These are phyloP conservation scores for Parietaria judaica DNA, from an alignment of 306 rosid species.

Conservation along the genomic window DNA sequence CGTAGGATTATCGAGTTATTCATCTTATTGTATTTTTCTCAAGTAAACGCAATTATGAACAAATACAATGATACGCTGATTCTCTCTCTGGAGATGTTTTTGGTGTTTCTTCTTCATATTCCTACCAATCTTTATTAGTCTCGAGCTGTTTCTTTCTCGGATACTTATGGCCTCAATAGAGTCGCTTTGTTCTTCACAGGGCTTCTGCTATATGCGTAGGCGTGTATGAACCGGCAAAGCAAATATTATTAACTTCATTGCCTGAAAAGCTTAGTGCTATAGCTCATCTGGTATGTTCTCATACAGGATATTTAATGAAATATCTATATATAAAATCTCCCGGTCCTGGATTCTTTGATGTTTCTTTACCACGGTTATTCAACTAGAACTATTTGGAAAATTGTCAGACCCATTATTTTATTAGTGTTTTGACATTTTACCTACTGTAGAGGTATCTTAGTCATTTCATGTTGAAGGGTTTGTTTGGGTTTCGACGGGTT, in stretches of 20 bases:
- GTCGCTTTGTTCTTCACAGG: conserved; percentile 29
- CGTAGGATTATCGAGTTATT: too few species aligned
- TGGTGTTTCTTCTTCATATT: background rate
- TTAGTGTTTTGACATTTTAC: too few species aligned
- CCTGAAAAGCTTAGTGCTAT: conserved; percentile 82
- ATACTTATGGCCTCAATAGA: conserved; percentile 4
- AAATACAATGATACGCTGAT: too few species aligned
- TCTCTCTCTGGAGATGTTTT: background rate
- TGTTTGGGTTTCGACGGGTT: too few species aligned
- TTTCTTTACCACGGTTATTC: too few species aligned
- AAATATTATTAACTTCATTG: conserved; percentile 60
- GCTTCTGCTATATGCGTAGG: conserved; percentile 95
- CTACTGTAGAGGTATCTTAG: too few species aligned
- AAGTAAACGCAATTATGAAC: too few species aligned
- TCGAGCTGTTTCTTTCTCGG: conserved; percentile 12
- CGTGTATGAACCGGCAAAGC: conserved; percentile 87
- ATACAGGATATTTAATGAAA: background rate
- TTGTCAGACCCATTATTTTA: too few species aligned
- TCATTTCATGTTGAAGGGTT: too few species aligned
- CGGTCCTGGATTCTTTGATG: background rate
- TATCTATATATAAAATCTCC: too few species aligned
- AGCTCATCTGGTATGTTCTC: conserved; percentile 71
- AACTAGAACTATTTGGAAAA: too few species aligned
- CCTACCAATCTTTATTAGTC: background rate
- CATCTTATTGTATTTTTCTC: too few species aligned